These are phyloP conservation scores for Diaporthe sp. DNA, from an alignment of 2,329 filamentous ascomycete species.

Conservation along the genomic window DNA sequence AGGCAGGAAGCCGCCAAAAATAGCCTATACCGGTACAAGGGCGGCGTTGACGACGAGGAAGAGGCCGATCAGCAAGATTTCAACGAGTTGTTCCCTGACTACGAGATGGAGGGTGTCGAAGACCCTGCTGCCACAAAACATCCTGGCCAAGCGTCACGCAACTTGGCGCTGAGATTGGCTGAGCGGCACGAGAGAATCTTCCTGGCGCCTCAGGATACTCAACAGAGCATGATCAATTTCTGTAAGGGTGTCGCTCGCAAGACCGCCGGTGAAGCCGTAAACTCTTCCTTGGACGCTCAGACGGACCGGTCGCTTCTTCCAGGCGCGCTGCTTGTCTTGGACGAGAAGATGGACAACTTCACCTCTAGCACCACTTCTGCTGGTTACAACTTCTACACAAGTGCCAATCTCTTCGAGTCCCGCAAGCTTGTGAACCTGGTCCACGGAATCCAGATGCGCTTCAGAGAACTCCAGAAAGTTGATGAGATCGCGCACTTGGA, in stretches of 20 bases:
- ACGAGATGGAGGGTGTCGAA: conserved; percentile 66
- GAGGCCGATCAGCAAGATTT: conserved; percentile 81
- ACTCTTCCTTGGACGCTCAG: conserved; percentile 46
- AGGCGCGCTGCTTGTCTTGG: conserved; percentile 73
- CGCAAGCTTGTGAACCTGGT: conserved; percentile 79
- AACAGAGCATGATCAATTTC: conserved; percentile 58
- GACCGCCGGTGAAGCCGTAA: conserved; percentile 46
- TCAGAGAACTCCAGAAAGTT: conserved; percentile 76
- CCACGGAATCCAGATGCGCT: conserved; percentile 77
- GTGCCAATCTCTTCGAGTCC: conserved; percentile 81
- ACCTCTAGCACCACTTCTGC: conserved; percentile 51
- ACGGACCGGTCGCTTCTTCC: conserved; percentile 72
- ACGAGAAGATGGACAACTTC: conserved; percentile 69
- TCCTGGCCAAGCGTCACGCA: conserved; percentile 59
- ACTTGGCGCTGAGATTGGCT: conserved; percentile 72
- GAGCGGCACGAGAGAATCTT: conserved; percentile 70
- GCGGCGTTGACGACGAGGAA: conserved; percentile 81
- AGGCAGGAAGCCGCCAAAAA: conserved; percentile 79
- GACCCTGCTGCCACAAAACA: conserved; percentile 48
- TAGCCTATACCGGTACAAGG: conserved; percentile 87
- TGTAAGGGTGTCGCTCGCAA: conserved; percentile 58
- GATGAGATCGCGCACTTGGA: conserved; percentile 80
- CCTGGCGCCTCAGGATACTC: conserved; percentile 55
- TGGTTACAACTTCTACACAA: conserved; percentile 90
- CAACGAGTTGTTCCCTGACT: conserved; percentile 84